A percentile compares a stretch with the other conserved stretches of the same genome.
Conservation (phyloP, 208 protist species). For the Naegleria lovaniensis region DNA sequence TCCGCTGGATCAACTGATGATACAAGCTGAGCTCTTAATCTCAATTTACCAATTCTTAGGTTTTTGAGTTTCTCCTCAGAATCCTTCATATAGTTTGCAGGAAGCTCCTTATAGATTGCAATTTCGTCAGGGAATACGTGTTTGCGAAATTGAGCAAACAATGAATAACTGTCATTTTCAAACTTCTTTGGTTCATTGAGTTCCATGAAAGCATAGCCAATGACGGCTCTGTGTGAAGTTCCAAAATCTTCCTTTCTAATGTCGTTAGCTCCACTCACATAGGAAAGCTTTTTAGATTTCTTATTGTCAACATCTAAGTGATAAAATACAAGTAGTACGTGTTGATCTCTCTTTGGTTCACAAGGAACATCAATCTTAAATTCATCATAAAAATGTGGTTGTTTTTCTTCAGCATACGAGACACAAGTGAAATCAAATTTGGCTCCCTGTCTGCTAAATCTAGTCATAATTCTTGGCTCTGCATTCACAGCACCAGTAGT, state of each 20-base stretch:
- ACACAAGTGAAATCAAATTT: not conserved
- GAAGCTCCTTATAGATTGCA: not conserved
- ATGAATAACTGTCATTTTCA: not conserved
- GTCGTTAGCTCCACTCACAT: not conserved
- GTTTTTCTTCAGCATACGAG: not conserved
- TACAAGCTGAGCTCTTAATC: not conserved
- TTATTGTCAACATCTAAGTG: not conserved
- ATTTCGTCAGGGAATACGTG: not conserved
- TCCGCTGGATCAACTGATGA: not conserved
- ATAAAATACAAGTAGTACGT: conserved; percentile 23
- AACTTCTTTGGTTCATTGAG: not conserved
- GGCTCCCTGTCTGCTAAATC: not conserved
- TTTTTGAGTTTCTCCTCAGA: not conserved
- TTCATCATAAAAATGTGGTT: conserved; percentile 27
- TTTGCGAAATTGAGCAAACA: not conserved
- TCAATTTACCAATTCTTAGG: not conserved
- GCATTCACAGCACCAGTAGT: not conserved
- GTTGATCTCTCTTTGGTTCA: not conserved
- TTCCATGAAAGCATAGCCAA: not conserved
- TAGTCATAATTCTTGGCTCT: not conserved
- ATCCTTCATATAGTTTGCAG: not conserved
- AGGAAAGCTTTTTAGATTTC: not conserved
- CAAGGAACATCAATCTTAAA: conserved; percentile 20
- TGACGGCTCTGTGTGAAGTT: not conserved
- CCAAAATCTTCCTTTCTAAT: not conserved